These are phyloP conservation scores for Clathrospora elynae DNA, from an alignment of 2,329 filamentous ascomycete genomes.

Conservation along the genomic window DNA sequence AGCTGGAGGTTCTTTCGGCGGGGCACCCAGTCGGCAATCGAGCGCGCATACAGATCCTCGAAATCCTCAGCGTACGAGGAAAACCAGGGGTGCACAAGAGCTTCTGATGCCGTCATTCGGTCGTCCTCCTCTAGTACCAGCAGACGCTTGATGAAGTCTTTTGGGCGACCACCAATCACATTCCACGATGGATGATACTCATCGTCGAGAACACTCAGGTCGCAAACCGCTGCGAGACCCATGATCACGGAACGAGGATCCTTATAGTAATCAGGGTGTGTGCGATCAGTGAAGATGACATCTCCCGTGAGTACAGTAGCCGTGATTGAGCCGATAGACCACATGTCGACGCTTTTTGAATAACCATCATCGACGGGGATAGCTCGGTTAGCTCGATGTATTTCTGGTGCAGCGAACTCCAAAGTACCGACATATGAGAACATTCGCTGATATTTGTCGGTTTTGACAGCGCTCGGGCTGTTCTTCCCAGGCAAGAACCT, in stretches of 20 bases:
- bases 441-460: slow-evolving; percentile 52
- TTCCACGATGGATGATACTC: slow-evolving; percentile 50
- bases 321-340: slow-evolving; percentile 64
- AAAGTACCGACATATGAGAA: slow-evolving; percentile 60
- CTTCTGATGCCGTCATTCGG: slow-evolving; percentile 60
- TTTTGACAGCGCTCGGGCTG: neutral
- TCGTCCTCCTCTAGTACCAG: slow-evolving; percentile 56
- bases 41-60: slow-evolving; percentile 56
- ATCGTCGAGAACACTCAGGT: slow-evolving; percentile 54
- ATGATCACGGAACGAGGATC: slow-evolving; percentile 38
- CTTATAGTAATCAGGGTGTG: slow-evolving; percentile 33
- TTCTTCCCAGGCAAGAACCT: slow-evolving; percentile 43
- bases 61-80: slow-evolving; percentile 55
- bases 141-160: slow-evolving; percentile 60
- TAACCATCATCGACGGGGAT: slow-evolving; percentile 52
- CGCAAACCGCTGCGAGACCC: slow-evolving; percentile 45
- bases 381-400: slow-evolving; percentile 38
- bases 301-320: slow-evolving; percentile 59
- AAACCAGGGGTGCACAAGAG: slow-evolving; percentile 63
- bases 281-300: slow-evolving; percentile 51
- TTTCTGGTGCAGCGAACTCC: slow-evolving; percentile 62
- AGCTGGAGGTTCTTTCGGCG: slow-evolving; percentile 34
- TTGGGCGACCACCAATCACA: slow-evolving; percentile 51
- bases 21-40: slow-evolving; percentile 59
- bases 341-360: slow-evolving; percentile 64